Conservation (phyloP, 208 protist species). For the Leishmania turanica region DNA sequence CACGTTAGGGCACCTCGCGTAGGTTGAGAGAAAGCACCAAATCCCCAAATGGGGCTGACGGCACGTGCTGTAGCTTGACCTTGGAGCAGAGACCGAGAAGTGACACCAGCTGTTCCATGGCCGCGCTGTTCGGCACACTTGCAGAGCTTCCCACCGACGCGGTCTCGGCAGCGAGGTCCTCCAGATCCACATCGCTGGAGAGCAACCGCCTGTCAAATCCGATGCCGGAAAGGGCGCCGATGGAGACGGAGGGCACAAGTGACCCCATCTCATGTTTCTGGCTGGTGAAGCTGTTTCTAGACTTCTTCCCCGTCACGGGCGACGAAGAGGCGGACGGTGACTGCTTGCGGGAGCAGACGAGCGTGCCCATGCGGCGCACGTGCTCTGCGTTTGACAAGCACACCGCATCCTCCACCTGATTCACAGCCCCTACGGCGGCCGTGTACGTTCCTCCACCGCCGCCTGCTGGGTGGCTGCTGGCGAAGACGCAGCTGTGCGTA, state of each 20-base stretch:
- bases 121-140: background rate
- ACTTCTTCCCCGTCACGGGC: background rate
- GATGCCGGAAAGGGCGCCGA: conserved; percentile 22
- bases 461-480: background rate
- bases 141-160: background rate
- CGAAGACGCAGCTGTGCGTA: conserved; percentile 6
- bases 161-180: conserved; percentile 16
- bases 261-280: conserved; percentile 12
- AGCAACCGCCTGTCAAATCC: conserved; percentile 17
- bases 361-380: conserved; percentile 33
- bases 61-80: conserved; percentile 28
- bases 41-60: conserved; percentile 29
- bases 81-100: conserved; percentile 31
- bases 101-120: conserved; percentile 27
- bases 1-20: conserved; percentile 2
- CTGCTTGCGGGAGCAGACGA: conserved; percentile 17
- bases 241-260: conserved; percentile 21
- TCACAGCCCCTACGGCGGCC: background rate
- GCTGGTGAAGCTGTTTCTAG: background rate
- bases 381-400: conserved; percentile 26
- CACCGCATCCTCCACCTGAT: conserved; percentile 28
- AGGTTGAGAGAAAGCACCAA: conserved; percentile 35
- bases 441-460: background rate
- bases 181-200: conserved; percentile 28
- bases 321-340: conserved; percentile 9